These are phyloP conservation scores for Penicillium freii DNA, from an alignment of 2,329 filamentous ascomycete species.

Conservation along the genomic window DNA sequence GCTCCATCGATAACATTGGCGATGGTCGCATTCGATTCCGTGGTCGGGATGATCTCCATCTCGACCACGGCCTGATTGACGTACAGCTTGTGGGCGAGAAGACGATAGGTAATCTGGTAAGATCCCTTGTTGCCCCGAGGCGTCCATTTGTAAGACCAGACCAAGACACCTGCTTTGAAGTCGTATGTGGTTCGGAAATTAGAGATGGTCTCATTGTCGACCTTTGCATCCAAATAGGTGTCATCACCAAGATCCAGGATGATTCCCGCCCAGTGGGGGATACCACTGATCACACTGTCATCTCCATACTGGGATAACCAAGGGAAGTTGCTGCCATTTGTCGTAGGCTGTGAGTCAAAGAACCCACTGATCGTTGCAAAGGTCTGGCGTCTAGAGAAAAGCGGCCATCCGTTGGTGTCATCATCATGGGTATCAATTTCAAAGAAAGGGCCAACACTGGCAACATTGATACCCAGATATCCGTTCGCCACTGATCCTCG, in stretches of 20 bases:
- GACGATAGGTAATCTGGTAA: conserved; percentile 62
- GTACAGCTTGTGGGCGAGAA: conserved; percentile 63
- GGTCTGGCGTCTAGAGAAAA: conserved; percentile 61
- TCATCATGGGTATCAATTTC: conserved; percentile 57
- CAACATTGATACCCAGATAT: conserved; percentile 63
- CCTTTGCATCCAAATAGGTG: conserved; percentile 59
- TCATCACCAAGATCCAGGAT: conserved; percentile 56
- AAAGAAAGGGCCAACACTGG: conserved; percentile 63
- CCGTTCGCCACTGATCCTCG: conserved; percentile 62
- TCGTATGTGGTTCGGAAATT: conserved; percentile 62
- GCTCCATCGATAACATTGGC: conserved; percentile 68
- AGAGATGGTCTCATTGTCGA: conserved; percentile 57
- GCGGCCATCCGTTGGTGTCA: conserved; percentile 64
- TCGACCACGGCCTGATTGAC: conserved; percentile 62
- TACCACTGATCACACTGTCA: conserved; percentile 68
- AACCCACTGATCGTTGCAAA: conserved; percentile 69
- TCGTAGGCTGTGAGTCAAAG: conserved; percentile 59
- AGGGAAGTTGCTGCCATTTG: conserved; percentile 62
- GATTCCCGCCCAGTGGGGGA: conserved; percentile 67
- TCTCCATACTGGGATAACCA: conserved; percentile 69
- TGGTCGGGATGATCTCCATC: conserved; percentile 56
- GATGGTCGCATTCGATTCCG: conserved; percentile 56
- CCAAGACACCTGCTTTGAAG: conserved; percentile 61
- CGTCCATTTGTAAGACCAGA: conserved; percentile 66
- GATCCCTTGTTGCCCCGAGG: conserved; percentile 49